phyloP scores from a whole-genome alignment of 225 moss, liverwort and hornwort genomes.

The Rhytidiadelphus loreus region DNA sequence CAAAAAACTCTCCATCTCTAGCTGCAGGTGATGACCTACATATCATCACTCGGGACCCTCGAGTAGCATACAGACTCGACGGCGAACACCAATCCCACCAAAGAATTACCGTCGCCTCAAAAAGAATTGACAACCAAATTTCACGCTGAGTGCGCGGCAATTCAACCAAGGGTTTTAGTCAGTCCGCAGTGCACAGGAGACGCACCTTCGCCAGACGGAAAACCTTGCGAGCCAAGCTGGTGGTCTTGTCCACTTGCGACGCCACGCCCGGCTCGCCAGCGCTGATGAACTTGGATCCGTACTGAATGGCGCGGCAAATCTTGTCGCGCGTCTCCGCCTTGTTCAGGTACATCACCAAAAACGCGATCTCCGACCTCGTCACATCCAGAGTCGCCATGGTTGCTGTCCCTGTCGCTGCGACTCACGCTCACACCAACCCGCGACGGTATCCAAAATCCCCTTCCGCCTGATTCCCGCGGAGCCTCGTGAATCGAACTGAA shows the following conservation, averaged over 20 bases:
- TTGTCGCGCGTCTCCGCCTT: conserved; percentile 94
- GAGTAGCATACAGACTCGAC: background rate
- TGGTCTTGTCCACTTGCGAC: conserved; percentile 70
- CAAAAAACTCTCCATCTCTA: background rate
- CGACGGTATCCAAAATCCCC: background rate
- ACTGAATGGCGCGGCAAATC: conserved; percentile 88
- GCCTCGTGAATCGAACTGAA: background rate
- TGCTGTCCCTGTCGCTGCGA: background rate
- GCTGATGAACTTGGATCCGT: conserved; percentile 94
- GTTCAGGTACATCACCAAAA: conserved; percentile 71
- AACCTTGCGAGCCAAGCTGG: conserved; percentile 91
- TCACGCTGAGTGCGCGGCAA: background rate
- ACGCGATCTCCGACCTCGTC: conserved; percentile 72
- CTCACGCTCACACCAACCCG: too few species aligned
- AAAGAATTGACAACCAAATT: background rate
- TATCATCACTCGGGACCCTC: background rate
- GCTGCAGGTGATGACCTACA: background rate
- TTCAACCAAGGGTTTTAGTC: background rate
- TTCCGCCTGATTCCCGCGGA: background rate
- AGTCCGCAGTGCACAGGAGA: background rate
- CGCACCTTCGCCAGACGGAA: conserved; percentile 84
- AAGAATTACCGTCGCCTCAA: background rate
- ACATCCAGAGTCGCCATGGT: conserved; percentile 60
- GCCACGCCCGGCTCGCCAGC: conserved; percentile 84
- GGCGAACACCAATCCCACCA: background rate